Conservation (phyloP, 2,329 filamentous ascomycete genomes). For the Alternaria sp. region DNA sequence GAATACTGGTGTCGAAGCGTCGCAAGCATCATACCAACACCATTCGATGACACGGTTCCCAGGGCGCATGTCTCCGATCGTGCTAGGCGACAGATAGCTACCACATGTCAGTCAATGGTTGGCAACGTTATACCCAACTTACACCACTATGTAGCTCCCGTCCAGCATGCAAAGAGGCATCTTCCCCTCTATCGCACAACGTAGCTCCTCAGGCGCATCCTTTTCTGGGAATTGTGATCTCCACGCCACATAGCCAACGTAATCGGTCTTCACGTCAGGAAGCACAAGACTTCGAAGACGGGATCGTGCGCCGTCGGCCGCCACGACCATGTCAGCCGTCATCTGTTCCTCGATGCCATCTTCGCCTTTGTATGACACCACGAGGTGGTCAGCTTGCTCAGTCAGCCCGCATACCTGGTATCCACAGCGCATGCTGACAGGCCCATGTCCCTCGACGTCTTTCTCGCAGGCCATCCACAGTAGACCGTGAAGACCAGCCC, state of each 20-base stretch:
- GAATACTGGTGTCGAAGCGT: conserved; percentile 40
- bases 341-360: background rate
- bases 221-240: conserved; percentile 16
- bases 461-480: conserved; percentile 15
- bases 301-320: conserved; percentile 26
- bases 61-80: conserved; percentile 39
- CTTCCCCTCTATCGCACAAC: conserved; percentile 6
- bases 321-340: conserved; percentile 20
- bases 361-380: conserved; percentile 2
- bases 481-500: conserved; percentile 18
- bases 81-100: conserved; percentile 50
- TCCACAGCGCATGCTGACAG: conserved; percentile 7
- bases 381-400: conserved; percentile 7
- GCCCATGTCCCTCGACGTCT: background rate
- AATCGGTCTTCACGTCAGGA: conserved; percentile 14
- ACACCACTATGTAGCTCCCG: conserved; percentile 15
- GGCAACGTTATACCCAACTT: background rate
- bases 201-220: conserved; percentile 10
- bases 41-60: conserved; percentile 52
- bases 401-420: conserved; percentile 4
- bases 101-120: background rate
- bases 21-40: conserved; percentile 54
- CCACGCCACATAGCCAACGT: conserved; percentile 30
- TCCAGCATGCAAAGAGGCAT: conserved; percentile 10
- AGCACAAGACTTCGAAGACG: conserved; percentile 15